Percentiles rank a stretch among this genome's conserved stretches.
Evolutionary conservation across 768 basidiomycete genomes (phyloP).

Genomic region (Saitozyma sp.): DNA sequence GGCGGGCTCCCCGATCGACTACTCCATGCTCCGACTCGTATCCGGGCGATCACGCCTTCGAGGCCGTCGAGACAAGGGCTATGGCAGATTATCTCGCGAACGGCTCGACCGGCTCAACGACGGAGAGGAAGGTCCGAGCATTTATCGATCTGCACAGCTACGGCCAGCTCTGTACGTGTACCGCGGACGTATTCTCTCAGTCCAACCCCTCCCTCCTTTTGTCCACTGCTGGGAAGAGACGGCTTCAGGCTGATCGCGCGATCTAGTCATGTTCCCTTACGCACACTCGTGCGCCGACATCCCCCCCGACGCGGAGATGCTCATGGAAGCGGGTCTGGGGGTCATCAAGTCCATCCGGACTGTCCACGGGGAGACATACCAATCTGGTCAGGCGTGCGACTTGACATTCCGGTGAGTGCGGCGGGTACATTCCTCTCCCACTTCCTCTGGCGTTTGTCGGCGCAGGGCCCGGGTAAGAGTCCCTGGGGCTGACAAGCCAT

Average conservation of each 20-base stretch:
- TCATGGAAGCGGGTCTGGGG: conserved; percentile 69
- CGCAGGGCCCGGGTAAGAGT: not conserved
- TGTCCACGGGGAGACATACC: conserved; percentile 63
- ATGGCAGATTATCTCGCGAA: conserved; percentile 67
- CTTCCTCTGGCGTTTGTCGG: not conserved
- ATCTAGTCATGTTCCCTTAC: conserved; percentile 71
- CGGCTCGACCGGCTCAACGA: conserved; percentile 15
- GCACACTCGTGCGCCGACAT: conserved; percentile 67
- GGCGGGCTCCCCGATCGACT: conserved; percentile 56
- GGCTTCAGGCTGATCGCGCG: not conserved
- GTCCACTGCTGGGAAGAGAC: not conserved
- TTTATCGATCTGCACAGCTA: conserved; percentile 79
- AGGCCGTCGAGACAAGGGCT: conserved; percentile 73
- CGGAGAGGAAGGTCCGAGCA: conserved; percentile 55
- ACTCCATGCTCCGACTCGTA: conserved; percentile 72
- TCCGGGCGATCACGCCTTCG: conserved; percentile 71
- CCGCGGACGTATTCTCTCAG: not conserved
- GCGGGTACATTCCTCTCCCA: not conserved
- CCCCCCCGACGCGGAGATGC: conserved; percentile 72
- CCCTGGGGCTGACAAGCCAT: conserved; percentile 25
- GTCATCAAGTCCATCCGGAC: conserved; percentile 62
- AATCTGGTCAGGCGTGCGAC: conserved; percentile 56
- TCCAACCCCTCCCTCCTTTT: not conserved
- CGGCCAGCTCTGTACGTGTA: conserved; percentile 73
- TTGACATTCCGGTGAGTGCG: conserved; percentile 47